phyloP scores from a whole-genome alignment of 2,329 filamentous ascomycete genomes.

The Domatiomyces catenatus region DNA sequence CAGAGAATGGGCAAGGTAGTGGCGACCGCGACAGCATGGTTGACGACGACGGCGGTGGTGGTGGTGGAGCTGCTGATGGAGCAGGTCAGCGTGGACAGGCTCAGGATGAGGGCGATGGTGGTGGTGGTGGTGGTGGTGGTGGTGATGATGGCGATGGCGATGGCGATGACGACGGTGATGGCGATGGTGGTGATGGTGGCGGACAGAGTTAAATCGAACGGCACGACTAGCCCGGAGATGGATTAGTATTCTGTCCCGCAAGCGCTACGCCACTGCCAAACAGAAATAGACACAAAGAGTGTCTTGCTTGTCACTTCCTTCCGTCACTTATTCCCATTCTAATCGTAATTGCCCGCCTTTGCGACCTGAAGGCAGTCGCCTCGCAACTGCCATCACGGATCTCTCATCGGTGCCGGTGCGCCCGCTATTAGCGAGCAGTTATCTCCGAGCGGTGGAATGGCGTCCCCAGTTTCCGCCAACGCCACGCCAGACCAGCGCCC shows the following conservation, averaged over 20 bases:
- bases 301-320: background rate
- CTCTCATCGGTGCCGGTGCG: background rate
- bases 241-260: background rate
- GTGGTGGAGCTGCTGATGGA: background rate
- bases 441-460: background rate
- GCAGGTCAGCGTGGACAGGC: too few relatives aligned
- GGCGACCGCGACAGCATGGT: background rate
- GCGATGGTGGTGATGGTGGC: background rate
- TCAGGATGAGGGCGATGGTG: too few relatives aligned
- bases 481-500: background rate
- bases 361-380: background rate
- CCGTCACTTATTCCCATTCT: background rate
- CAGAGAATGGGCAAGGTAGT: background rate
- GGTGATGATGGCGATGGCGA: too few relatives aligned
- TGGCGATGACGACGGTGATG: too few relatives aligned
- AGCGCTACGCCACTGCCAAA: background rate
- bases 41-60: too few relatives aligned
- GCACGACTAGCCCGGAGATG: background rate
- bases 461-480: background rate
- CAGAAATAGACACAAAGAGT: background rate
- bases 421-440: background rate
- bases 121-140: too few relatives aligned
- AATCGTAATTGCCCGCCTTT: background rate
- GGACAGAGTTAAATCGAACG: background rate
- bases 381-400: background rate